Evolutionary conservation across 2,329 filamentous ascomycete genomes (phyloP), one percentile per base, ranked within the genome.

Genomic region (Botrytis pseudocinerea): DNA sequence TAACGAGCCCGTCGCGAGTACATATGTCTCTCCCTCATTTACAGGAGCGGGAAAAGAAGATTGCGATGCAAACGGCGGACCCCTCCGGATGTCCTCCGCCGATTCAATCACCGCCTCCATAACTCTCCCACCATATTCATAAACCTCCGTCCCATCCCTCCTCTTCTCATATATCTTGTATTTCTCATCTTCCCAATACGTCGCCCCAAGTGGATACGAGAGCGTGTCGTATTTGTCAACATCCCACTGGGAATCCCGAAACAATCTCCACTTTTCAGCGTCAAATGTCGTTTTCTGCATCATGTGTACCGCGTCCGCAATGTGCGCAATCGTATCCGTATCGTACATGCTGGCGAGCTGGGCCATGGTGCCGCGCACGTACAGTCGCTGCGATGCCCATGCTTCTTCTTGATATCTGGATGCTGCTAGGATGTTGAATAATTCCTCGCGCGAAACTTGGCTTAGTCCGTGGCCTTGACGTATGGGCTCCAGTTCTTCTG

Each of bases 351-450:
- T 22, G 0, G 20, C 44, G 0, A 65, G 20, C n/a, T 69, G 65
- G 2, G 42, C 18, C 0, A 22, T 1, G 25, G 65, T 42, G 5
- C 65, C 65, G 0, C 9, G 65, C 0, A 69, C 4, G 3, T 40
- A 69, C 0, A 69, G 1, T 2, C 18, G 48, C 18, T 57, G n/a
- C 0, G 65, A 69, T 16, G 35, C 65, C 65, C 65, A 69, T 5
- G 38, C 0, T 0, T 18, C 35, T n/a, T n/a, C 38, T 3, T 69
- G 20, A 4, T 28, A 44, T 1, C 14, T 2, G 5, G 48, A 51
- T 0, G 10, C 18, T 0, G 35, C 20, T 1, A 69, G 14, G 9
- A 38, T 25, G 0, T 4, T 0, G 22, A 32, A 69, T 16, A 69
- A 28, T 12, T 57, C 48, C 6, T 25, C 8, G 2, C n/a, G n/a